phyloP scores from a whole-genome alignment of 768 basidiomycete genomes.

The Roridomyces roridus region DNA sequence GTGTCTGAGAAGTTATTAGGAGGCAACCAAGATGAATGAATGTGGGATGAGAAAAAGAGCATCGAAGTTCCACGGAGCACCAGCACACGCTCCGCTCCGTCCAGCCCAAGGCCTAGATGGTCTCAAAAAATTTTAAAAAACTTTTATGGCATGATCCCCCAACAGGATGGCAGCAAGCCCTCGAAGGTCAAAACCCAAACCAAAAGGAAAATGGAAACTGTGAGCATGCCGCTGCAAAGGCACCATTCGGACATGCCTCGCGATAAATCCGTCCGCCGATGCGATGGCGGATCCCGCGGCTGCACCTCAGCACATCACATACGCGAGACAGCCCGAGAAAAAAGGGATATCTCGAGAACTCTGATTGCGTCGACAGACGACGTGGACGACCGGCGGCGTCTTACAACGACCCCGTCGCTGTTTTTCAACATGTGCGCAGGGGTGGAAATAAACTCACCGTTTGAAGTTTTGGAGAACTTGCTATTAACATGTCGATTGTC shows the following conservation, averaged over 20 bases:
- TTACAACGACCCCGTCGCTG: no score
- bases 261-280: background rate
- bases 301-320: background rate
- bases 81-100: no score
- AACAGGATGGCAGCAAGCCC: background rate
- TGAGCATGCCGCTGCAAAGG: no score
- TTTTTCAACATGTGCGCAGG: no score
- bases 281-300: background rate
- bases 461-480: constrained; percentile 70
- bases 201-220: background rate
- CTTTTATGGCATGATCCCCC: no score
- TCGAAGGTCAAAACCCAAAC: background rate
- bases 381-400: no score
- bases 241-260: background rate
- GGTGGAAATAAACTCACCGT: constrained; percentile 43
- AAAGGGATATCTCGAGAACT: no score
- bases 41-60: background rate
- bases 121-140: background rate
- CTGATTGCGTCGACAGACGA: no score
- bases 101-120: background rate
- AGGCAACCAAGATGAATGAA: background rate
- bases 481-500: constrained; percentile 41
- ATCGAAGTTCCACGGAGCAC: no score
- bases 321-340: background rate
- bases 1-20: constrained; percentile 44